Conservation (phyloP, 139 green algal genomes). For the Asterochloris sp. region DNA sequence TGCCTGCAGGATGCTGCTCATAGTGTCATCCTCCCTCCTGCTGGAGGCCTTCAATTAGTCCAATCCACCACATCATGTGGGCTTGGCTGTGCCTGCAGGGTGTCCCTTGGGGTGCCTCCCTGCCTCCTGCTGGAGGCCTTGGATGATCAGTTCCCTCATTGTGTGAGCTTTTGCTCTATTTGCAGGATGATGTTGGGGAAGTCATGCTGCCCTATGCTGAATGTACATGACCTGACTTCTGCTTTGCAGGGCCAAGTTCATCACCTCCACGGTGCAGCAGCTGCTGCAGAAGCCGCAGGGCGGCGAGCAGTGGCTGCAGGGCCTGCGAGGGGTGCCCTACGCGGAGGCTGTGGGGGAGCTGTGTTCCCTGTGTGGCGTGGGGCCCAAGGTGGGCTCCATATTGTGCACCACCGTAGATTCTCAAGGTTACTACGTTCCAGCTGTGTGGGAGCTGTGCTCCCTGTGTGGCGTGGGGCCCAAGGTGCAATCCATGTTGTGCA, state of each 20-base stretch:
- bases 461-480: conserved; percentile 94
- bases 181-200: too few species aligned
- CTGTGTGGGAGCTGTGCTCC: conserved; percentile 52
- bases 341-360: conserved; percentile 68
- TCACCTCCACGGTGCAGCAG: conserved; percentile 54
- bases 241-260: conserved; percentile 73
- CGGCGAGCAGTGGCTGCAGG: conserved; percentile 68
- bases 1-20: too few species aligned
- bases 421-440: too few species aligned
- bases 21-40: too few species aligned
- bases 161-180: too few species aligned
- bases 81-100: too few species aligned
- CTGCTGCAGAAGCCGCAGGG: conserved; percentile 63
- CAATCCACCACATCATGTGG: too few species aligned
- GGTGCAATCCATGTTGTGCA: conserved; percentile 18
- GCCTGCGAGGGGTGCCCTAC: conserved; percentile 54
- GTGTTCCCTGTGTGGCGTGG: conserved; percentile 78
- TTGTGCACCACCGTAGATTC: too few species aligned
- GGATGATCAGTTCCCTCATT: too few species aligned
- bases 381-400: conserved; percentile 71
- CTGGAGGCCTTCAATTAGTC: too few species aligned
- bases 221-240: background rate
- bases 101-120: too few species aligned
- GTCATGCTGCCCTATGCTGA: background rate
- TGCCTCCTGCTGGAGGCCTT: too few species aligned